phyloP scores from a whole-genome alignment of 306 rosid species.

The Gastrolobium bilobum region DNA sequence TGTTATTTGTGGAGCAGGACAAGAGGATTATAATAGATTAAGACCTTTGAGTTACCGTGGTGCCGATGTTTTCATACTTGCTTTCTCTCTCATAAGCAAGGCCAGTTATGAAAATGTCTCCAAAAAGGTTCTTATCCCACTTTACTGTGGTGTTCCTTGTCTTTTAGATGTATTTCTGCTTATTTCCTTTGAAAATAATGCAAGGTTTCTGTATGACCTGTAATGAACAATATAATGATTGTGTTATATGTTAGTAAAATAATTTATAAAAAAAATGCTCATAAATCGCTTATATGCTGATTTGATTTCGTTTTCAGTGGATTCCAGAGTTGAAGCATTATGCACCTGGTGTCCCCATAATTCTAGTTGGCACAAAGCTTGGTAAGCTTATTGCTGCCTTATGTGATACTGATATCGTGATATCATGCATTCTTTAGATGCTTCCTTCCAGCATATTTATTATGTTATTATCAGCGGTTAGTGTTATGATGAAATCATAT shows the following conservation, averaged over 20 bases:
- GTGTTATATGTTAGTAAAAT: constrained; percentile 24
- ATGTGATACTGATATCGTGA: constrained; percentile 33
- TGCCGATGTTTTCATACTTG: constrained; percentile 76
- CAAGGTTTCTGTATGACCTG: not conserved
- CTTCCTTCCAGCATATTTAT: not conserved
- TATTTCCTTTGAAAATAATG: not conserved
- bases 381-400: constrained; percentile 63
- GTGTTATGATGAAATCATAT: constrained; percentile 23
- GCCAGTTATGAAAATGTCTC: constrained; percentile 81
- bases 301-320: constrained; percentile 77
- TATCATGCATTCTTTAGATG: constrained; percentile 7
- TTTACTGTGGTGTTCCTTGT: not conserved
- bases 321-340: constrained; percentile 99
- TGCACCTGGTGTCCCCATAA: constrained; percentile 99
- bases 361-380: constrained; percentile 97
- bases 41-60: constrained; percentile 83
- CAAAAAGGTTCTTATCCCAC: constrained; percentile 58
- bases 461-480: not conserved
- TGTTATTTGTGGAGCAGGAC: constrained; percentile 64
- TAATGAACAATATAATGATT: constrained; percentile 3
- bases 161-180: constrained; percentile 34
- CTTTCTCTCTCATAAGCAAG: constrained; percentile 77
- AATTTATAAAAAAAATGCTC: constrained; percentile 18
- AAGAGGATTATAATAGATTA: constrained; percentile 78
- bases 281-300: constrained; percentile 1